phyloP scores from a whole-genome alignment of 768 basidiomycete genomes.

The Termitomyces eurrhizus region DNA sequence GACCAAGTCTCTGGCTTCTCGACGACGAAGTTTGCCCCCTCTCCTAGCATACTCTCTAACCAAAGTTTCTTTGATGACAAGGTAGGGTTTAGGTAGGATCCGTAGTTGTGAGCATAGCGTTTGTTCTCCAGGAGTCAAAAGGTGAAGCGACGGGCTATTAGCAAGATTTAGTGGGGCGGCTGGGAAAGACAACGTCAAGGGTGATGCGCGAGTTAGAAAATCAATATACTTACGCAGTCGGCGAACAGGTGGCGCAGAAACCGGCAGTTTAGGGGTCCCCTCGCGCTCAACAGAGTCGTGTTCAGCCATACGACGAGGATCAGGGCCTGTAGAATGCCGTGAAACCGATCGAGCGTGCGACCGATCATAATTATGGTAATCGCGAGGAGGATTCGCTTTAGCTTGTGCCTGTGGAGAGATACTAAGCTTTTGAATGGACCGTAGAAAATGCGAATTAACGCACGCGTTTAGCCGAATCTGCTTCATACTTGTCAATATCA shows the following conservation, averaged over 20 bases:
- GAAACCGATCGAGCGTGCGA: conserved; percentile 45
- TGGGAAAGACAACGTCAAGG: conserved; percentile 16
- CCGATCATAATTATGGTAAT: conserved; percentile 50
- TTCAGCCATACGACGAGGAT: conserved; percentile 44
- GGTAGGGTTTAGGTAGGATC: conserved; percentile 92
- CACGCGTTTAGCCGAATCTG: conserved; percentile 70
- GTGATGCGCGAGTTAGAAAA: background rate
- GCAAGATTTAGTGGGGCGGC: conserved; percentile 81
- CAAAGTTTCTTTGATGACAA: conserved; percentile 92
- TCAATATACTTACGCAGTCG: conserved; percentile 35
- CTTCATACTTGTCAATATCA: conserved; percentile 91
- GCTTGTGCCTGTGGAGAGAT: conserved; percentile 47
- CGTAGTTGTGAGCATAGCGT: conserved; percentile 83
- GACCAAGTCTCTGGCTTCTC: conserved; percentile 86
- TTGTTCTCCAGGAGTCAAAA: conserved; percentile 87
- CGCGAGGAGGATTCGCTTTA: conserved; percentile 54
- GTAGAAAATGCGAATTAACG: background rate
- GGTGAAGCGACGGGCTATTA: conserved; percentile 84
- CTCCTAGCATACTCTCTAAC: conserved; percentile 90
- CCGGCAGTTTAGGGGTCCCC: conserved; percentile 47
- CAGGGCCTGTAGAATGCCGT: conserved; percentile 52
- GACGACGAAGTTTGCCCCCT: conserved; percentile 80
- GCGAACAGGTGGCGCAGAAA: conserved; percentile 33
- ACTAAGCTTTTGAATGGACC: background rate
- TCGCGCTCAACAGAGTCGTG: conserved; percentile 61